Evolutionary conservation across 495 filamentous ascomycete genomes (phyloP).

Genomic region (Neurospora sublineolata): DNA sequence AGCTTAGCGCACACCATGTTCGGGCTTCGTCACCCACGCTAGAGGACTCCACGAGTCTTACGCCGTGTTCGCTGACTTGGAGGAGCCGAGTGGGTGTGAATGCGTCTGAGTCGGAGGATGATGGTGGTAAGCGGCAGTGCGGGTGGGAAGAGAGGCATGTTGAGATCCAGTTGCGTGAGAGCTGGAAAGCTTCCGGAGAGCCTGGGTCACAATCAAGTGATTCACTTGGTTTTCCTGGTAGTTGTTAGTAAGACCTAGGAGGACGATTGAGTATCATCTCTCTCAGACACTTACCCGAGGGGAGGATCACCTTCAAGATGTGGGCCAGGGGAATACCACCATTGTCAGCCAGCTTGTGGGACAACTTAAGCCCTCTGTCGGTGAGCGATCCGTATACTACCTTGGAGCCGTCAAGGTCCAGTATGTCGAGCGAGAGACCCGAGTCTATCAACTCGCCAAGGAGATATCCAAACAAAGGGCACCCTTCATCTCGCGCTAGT

Average conservation of each 20-base stretch:
- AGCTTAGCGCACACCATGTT: slow-evolving; percentile 1
- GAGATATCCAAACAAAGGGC: not conserved
- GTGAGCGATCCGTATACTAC: not conserved
- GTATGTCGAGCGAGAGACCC: not conserved
- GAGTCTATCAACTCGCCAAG: not conserved
- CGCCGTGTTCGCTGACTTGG: not conserved
- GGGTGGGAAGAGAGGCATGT: not conserved
- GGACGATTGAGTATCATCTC: not conserved
- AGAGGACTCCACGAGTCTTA: not conserved
- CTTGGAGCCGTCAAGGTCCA: not conserved
- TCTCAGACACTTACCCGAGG: not conserved
- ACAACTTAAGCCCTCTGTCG: not conserved
- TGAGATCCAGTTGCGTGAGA: not conserved
- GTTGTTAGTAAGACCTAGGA: not conserved
- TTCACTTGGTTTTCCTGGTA: not conserved
- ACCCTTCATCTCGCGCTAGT: not conserved
- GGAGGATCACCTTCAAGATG: not conserved
- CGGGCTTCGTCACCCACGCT: not conserved
- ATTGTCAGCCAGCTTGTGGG: not conserved
- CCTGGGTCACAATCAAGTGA: not conserved
- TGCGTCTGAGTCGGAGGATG: not conserved
- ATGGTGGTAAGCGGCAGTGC: not conserved
- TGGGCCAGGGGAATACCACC: not conserved
- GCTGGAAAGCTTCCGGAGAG: not conserved
- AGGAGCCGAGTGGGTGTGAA: not conserved